A percentile compares a stretch with the other conserved stretches of the same genome.
phyloP scores from a whole-genome alignment of 345 rosid genomes.

The Sapria himalayana region DNA sequence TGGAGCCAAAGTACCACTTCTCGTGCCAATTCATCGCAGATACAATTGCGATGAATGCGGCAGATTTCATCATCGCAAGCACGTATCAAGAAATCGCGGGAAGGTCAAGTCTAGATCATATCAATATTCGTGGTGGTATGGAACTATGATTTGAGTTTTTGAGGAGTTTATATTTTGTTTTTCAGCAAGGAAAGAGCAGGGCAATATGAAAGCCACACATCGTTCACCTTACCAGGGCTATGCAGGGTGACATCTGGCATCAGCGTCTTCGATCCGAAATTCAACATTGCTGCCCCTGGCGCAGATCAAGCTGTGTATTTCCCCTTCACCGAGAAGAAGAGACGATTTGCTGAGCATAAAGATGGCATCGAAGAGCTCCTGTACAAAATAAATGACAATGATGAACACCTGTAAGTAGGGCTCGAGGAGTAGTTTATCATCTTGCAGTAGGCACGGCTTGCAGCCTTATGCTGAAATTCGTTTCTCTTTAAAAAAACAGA shows the following conservation, averaged over 20 bases:
- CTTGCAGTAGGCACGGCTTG: not conserved
- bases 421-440: not conserved
- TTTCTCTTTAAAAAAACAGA: constrained; percentile 15
- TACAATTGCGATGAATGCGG: constrained; percentile 53
- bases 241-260: constrained; percentile 74
- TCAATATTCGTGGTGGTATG: not conserved
- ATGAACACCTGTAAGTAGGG: constrained; percentile 48
- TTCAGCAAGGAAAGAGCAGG: constrained; percentile 61
- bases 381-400: constrained; percentile 38
- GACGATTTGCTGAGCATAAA: constrained; percentile 31
- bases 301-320: constrained; percentile 95
- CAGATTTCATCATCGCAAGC: constrained; percentile 79
- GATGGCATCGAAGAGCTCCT: constrained; percentile 64
- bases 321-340: constrained; percentile 35
- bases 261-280: constrained; percentile 79
- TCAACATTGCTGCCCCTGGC: constrained; percentile 84
- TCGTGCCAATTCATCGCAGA: constrained; percentile 93
- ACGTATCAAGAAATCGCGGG: constrained; percentile 96
- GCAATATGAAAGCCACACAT: constrained; percentile 72
- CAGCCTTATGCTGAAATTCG: not conserved
- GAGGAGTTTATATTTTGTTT: not conserved
- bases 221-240: constrained; percentile 86
- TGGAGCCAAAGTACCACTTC: constrained; percentile 74
- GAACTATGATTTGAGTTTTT: not conserved
- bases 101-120: constrained; percentile 23